Evolutionary conservation across 441 rosid species (phyloP).

Genomic region (Pelargonium fulgidum): DNA sequence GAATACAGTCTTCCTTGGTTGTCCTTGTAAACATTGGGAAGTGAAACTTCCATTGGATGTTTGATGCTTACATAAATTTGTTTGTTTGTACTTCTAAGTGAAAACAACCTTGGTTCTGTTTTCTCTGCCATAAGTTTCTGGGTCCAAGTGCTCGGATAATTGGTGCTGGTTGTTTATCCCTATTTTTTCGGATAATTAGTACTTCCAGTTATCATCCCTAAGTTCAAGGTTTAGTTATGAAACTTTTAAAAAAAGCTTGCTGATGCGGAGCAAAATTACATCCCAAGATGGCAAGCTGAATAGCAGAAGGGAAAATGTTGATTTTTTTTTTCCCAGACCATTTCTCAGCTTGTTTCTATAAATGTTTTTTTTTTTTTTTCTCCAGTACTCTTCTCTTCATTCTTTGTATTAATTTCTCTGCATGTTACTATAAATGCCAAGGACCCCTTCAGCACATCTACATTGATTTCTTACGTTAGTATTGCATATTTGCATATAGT

Average conservation of each 20-base stretch:
- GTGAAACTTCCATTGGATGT: background rate
- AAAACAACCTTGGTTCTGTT: background rate
- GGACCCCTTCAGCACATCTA: background rate
- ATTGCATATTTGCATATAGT: too few relatives aligned
- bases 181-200: background rate
- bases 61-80: background rate
- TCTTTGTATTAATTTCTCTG: too few relatives aligned
- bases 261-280: background rate
- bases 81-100: background rate
- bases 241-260: background rate
- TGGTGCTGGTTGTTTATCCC: background rate
- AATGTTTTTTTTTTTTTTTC: background rate
- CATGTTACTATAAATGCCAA: background rate
- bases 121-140: background rate
- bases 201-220: constrained; percentile 1
- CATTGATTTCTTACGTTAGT: background rate
- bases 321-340: background rate
- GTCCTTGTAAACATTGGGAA: background rate
- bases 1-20: background rate
- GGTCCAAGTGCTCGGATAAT: background rate
- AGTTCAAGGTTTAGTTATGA: background rate
- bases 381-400: too few relatives aligned
- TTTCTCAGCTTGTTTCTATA: constrained; percentile 1
- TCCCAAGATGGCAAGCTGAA: background rate
- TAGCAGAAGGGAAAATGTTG: background rate